Evolutionary conservation across 768 basidiomycete genomes (phyloP), one percentile per base, ranked within the genome.

Genomic region (Pleurotus pulmonarius): DNA sequence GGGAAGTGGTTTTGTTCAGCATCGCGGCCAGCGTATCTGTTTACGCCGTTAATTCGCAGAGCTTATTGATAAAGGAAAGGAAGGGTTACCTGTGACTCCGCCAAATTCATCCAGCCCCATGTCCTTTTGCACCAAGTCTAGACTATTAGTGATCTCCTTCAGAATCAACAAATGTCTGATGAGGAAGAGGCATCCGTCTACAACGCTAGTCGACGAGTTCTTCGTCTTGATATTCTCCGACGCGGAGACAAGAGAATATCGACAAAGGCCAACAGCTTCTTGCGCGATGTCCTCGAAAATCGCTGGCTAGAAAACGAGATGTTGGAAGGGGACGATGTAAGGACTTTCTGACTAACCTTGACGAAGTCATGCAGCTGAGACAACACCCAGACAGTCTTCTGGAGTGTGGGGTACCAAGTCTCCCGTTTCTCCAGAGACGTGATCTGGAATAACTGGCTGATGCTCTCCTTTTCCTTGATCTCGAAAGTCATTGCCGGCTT

Each of bases 201-300:
- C 69, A 4, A 69, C 64, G 47, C 74, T 71, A 5, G 73, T 61
- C 18, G 78, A 72, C 13, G 74, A 70, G 39, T 75, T 76, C 48
- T 79, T 81, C 26, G 65, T 57, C 20, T 80, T 76, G 48, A 98
- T 76, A 18, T 78, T 73, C n/a, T 87, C 80, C 0, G 89, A 80
- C 0, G 91, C 93, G 4, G 80, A 69, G 37, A 89, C 76, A 3
- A 98, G 80, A 0, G 95, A 96, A 57, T 87, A 80, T 37, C 87
- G 83, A 67, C 94, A 96, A 3, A 93, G 75, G 11, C 81, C 77
- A 29, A 97, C 79, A 0, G 95, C 92, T 72, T 98, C 95, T 71
- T 94, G 92, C 0, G 96, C 94, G 40, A 98, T 90, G 68, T 99
- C 97, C 63, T 94, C 90, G 57, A 97, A 99, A 57, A 98, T 95